phyloP scores from a whole-genome alignment of 208 protist genomes.

The Phytomonas sp. region DNA sequence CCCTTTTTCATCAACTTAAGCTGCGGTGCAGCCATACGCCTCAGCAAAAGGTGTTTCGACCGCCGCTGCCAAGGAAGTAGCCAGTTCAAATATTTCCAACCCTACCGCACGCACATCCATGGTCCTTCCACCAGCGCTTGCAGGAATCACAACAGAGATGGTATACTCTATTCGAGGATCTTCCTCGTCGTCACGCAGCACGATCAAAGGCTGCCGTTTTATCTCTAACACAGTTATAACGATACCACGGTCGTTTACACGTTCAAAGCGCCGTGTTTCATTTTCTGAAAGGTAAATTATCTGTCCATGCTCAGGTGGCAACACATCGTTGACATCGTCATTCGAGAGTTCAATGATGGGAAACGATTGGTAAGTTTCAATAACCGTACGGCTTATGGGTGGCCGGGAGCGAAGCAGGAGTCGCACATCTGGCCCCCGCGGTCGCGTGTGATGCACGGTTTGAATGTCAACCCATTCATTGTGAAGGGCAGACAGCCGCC shows the following conservation, averaged over 20 bases:
- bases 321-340: constrained; percentile 76
- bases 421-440: constrained; percentile 52
- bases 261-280: constrained; percentile 68
- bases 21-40: constrained; percentile 41
- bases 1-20: not conserved
- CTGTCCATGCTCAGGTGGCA: constrained; percentile 80
- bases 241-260: constrained; percentile 45
- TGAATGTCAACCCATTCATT: constrained; percentile 75
- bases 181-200: constrained; percentile 82
- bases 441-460: constrained; percentile 62
- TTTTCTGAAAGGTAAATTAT: constrained; percentile 88
- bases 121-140: constrained; percentile 32
- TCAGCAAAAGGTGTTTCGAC: constrained; percentile 48
- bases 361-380: constrained; percentile 40
- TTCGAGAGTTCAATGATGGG: constrained; percentile 60
- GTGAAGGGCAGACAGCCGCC: constrained; percentile 48
- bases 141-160: constrained; percentile 49
- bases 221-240: constrained; percentile 56
- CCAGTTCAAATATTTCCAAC: constrained; percentile 52
- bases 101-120: constrained; percentile 66
- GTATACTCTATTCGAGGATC: constrained; percentile 75
- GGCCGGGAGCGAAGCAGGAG: constrained; percentile 71
- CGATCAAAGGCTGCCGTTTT: constrained; percentile 81
- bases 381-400: constrained; percentile 42
- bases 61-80: constrained; percentile 29